Percentiles rank a stretch among this genome's conserved stretches.
phyloP scores from a whole-genome alignment of 176 grass and related monocot species.

The Aechmea fasciata region DNA sequence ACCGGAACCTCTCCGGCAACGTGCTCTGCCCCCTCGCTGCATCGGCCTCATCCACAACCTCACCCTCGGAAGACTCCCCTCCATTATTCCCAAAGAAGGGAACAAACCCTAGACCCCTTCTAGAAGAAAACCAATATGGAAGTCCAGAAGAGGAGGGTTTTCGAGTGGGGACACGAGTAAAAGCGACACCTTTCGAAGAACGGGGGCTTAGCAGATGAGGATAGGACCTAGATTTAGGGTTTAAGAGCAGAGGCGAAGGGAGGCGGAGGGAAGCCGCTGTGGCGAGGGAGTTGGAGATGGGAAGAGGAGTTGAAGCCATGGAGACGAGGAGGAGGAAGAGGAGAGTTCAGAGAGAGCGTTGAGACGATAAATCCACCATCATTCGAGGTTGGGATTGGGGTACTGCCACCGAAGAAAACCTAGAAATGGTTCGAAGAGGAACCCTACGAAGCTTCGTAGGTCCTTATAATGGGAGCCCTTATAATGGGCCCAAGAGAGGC shows the following conservation, averaged over 20 bases:
- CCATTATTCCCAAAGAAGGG: not conserved
- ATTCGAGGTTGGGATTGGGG: too few species aligned
- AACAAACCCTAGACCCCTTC: not conserved
- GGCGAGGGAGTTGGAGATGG: not conserved
- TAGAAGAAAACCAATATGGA: not conserved
- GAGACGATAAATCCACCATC: too few species aligned
- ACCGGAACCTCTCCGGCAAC: constrained; percentile 26
- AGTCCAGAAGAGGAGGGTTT: not conserved
- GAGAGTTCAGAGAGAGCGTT: too few species aligned
- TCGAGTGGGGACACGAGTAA: not conserved
- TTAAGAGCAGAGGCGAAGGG: not conserved
- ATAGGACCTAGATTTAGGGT: constrained; percentile 3
- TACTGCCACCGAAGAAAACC: too few species aligned
- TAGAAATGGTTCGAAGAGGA: too few species aligned
- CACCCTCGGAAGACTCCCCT: not conserved
- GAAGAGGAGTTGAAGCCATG: constrained; percentile 12
- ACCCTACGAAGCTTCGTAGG: too few species aligned
- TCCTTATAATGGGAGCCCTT: too few species aligned
- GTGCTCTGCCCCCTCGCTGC: constrained; percentile 22
- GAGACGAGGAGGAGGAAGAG: not conserved
- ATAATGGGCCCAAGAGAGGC: too few species aligned
- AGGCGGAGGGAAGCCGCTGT: not conserved
- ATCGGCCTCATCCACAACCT: not conserved
- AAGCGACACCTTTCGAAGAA: not conserved
- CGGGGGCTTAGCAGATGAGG: not conserved